Evolutionary conservation across 768 basidiomycete species (phyloP), one percentile per base, ranked within the genome.

Genomic region (Amyloporia xantha): DNA sequence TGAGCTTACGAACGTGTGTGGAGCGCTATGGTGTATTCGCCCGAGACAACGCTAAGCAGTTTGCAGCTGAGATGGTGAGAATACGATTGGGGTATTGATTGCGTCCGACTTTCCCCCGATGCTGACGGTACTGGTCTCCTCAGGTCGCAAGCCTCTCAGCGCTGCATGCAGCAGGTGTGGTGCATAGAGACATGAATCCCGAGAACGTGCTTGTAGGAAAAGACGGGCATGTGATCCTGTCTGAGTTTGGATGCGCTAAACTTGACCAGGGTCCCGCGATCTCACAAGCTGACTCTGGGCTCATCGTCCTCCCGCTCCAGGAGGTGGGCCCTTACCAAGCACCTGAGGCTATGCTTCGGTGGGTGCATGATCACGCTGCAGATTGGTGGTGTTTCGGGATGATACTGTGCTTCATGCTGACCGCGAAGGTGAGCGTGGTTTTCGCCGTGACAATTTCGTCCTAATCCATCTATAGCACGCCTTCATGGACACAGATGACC

Each of bases 301-400:
- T 7, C 35, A 41, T n/a, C 51, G 50, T 45, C 40, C 30, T 44
- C 38, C 42, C 43, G 39, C 28, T 47, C 9, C 19, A 3, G 43
- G 48, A 36, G 7, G 50, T 48, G 26, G 38, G 49, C 26, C 57
- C 56, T 36, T 77, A 73, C 54, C 67, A 64, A 19, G 77, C 81
- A 3, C 80, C 81, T 1, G 81, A 82, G 53, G 51, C 77, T 0
- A 50, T 79, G 11, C 63, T 82, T 7, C 75, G 75, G 0, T 84
- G 81, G 81, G 57, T 66, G 13, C 72, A 77, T 45, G 74, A 78
- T 53, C 65, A 58, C 20, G 64, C 71, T 12, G 77, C 77, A 17
- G 81, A 84, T 60, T 74, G 71, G 53, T 84, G 81, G 81, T 73
- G 73, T 0, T 79, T 82, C 51, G 81, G 80, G 2, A 58, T 76